These are phyloP conservation scores for Sporobolomyces pararoseus DNA, from an alignment of 768 basidiomycete species.

Conservation along the genomic window DNA sequence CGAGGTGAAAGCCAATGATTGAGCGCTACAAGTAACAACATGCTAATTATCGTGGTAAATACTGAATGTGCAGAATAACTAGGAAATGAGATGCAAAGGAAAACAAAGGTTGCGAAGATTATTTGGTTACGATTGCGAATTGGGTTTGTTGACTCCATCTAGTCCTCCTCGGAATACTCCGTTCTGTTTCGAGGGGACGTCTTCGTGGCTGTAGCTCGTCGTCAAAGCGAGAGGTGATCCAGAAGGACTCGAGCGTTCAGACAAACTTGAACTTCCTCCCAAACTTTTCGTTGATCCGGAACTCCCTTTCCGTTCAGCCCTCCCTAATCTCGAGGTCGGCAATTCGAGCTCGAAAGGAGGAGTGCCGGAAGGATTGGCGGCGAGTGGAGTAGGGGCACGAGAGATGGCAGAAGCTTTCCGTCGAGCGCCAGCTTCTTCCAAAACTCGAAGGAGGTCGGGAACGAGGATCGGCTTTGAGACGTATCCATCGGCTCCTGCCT, in stretches of 20 bases:
- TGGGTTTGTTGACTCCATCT: too few relatives aligned
- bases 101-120: too few relatives aligned
- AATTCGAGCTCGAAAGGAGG: conserved; percentile 29
- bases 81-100: too few relatives aligned
- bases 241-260: neutral
- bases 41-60: too few relatives aligned
- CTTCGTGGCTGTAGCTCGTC: conserved; percentile 1
- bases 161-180: neutral
- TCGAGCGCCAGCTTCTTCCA: conserved; percentile 11
- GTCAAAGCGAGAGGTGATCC: conserved; percentile 5
- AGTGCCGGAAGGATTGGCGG: neutral
- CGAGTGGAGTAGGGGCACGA: neutral
- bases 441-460: conserved; percentile 23
- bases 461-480: neutral
- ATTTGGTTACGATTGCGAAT: too few relatives aligned
- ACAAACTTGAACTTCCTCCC: neutral
- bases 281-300: neutral
- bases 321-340: conserved; percentile 11
- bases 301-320: conserved; percentile 12
- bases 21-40: too few relatives aligned
- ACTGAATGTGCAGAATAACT: too few relatives aligned
- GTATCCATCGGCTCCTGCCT: conserved; percentile 29
- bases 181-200: neutral
- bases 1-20: too few relatives aligned
- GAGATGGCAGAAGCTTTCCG: neutral